Percentiles rank a stretch among this genome's conserved stretches.
These are phyloP conservation scores for Dactylellina cionopaga DNA, from an alignment of 2,329 filamentous ascomycete species.

Conservation along the genomic window DNA sequence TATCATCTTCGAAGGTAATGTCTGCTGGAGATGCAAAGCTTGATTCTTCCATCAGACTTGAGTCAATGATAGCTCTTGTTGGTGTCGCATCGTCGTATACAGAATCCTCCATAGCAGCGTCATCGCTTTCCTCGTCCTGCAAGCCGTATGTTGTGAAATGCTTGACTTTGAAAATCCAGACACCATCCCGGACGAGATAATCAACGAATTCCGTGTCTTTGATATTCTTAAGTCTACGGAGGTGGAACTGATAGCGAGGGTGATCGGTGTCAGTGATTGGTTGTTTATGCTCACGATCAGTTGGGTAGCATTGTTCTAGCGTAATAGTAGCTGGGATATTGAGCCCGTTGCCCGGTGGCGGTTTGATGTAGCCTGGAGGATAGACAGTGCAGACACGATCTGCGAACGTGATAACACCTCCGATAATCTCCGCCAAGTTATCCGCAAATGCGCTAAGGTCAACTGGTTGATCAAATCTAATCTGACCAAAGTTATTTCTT, in stretches of 20 bases:
- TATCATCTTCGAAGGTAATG: constrained; percentile 52
- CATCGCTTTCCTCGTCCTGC: constrained; percentile 75
- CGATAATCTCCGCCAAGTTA: constrained; percentile 77
- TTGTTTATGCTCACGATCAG: constrained; percentile 69
- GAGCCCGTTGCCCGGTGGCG: constrained; percentile 83
- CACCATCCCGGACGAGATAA: constrained; percentile 81
- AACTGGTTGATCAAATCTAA: constrained; percentile 82
- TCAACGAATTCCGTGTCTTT: constrained; percentile 81
- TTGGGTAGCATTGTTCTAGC: constrained; percentile 94
- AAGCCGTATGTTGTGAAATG: constrained; percentile 97
- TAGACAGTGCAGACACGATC: constrained; percentile 90
- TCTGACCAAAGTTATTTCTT: constrained; percentile 79
- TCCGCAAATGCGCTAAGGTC: constrained; percentile 80
- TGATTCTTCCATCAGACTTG: constrained; percentile 34
- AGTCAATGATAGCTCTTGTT: constrained; percentile 55
- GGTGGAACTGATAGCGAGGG: constrained; percentile 79
- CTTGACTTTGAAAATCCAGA: constrained; percentile 92
- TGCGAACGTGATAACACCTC: constrained; percentile 77
- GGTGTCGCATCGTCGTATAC: constrained; percentile 46
- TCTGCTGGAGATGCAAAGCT: constrained; percentile 56
- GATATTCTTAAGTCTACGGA: constrained; percentile 81
- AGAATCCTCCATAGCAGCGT: constrained; percentile 57
- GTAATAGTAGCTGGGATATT: constrained; percentile 89
- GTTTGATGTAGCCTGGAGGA: constrained; percentile 77
- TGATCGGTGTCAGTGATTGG: constrained; percentile 63